Base-by-base conservation (phyloP, 495 filamentous ascomycete species). In the Xeromyces bisporus region DNA sequence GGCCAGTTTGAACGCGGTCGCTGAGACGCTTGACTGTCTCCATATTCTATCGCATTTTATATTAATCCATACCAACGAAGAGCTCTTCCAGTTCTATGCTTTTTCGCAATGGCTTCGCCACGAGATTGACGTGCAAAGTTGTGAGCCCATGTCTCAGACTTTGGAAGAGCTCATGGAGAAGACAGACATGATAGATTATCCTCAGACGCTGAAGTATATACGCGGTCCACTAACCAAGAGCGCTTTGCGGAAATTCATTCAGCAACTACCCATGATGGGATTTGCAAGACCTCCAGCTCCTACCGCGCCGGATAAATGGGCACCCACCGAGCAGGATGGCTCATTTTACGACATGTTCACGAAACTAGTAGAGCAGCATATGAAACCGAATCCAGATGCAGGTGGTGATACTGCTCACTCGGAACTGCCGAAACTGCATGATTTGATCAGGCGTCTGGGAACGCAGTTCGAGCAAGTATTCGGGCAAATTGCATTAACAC, bases 101-200 rank as follows among this genome's bases (percentile, higher is more conserved):
- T 97, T 96, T 50, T 81, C 80, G 0, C 60, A 63, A 31, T 97
- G 87, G 89, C 64, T 97, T 23, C 71, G 74, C 4, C 66, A 85
- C 36, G 77, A 89, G 42, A 87, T 96, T 31, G 80, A 92, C 15
- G 56, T 58, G 13, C 52, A 66, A 14, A 53, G 44, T 17, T 48
- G 51, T 21, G 64, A 67, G 28, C 55, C 56, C 3, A 51, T 56
- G 37, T 57, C 56, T 1, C 55, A 60, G 31, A 58, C 61, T 4
- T 35, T 54, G 9, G 58, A 63, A 34, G 65, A 69, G 17, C 41
- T 56, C 15, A 45, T 54, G 26, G 63, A 66, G 27, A 66, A 60
- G 28, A 53, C 56, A 11, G 50, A 60, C 12, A 39, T 54, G 6
- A 45, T 65, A 3, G 59, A 69, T 23, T 51, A 69, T 31, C 55